These are phyloP conservation scores for Myxozyma nipponensis DNA, from an alignment of 805 yeast genomes.

Conservation along the genomic window DNA sequence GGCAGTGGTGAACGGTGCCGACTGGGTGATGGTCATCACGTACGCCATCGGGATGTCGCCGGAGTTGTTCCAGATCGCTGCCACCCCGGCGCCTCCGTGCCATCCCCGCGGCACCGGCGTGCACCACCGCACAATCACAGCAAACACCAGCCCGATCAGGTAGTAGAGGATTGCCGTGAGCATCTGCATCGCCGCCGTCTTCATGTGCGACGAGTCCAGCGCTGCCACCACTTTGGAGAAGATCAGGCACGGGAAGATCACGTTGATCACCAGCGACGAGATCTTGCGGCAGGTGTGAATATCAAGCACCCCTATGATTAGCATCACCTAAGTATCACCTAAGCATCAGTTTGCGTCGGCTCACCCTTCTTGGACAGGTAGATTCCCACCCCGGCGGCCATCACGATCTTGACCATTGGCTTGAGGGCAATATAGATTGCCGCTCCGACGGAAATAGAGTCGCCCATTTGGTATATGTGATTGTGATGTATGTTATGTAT, in stretches of 20 bases:
- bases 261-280: slow-evolving; percentile 63
- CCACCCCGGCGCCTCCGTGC: slow-evolving; percentile 70
- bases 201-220: slow-evolving; percentile 63
- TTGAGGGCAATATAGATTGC: slow-evolving; percentile 75
- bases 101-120: slow-evolving; percentile 67
- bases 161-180: slow-evolving; percentile 48
- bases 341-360: slow-evolving; percentile 35
- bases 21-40: slow-evolving; percentile 56
- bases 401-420: slow-evolving; percentile 80
- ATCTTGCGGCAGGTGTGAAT: slow-evolving; percentile 51
- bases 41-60: slow-evolving; percentile 86
- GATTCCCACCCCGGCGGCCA: slow-evolving; percentile 66
- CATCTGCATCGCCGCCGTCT: slow-evolving; percentile 62
- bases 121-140: slow-evolving; percentile 41
- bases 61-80: slow-evolving; percentile 73
- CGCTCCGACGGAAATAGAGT: slow-evolving; percentile 46
- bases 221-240: slow-evolving; percentile 68
- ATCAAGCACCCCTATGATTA: slow-evolving; percentile 19
- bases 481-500: too few species aligned
- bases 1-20: slow-evolving; percentile 50
- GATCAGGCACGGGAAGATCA: slow-evolving; percentile 69
- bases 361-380: slow-evolving; percentile 56
- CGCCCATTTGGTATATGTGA: too few species aligned
- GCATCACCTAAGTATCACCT: slow-evolving; percentile 38
- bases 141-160: slow-evolving; percentile 45